phyloP scores from a whole-genome alignment of 495 filamentous ascomycete genomes.

The Polyplosphaeria fusca region DNA sequence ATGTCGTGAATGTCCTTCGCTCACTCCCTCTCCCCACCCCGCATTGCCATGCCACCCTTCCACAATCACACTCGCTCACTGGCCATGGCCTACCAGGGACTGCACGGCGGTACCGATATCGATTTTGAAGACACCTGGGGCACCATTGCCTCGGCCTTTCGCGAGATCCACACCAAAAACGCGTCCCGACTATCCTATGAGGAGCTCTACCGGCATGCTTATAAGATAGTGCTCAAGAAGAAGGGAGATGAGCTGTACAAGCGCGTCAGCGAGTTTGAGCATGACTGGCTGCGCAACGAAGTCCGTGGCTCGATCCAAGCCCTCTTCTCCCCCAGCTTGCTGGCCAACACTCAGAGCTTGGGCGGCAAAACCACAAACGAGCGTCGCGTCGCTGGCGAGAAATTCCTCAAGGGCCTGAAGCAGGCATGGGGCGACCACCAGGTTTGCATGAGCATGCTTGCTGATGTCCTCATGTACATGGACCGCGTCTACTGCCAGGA shows the following conservation, averaged over 20 bases:
- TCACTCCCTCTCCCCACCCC: background rate
- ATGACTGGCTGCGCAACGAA: conserved; percentile 67
- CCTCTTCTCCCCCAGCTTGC: conserved; percentile 60
- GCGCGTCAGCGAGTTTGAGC: conserved; percentile 72
- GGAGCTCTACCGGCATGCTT: conserved; percentile 91
- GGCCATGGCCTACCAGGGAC: too few relatives aligned
- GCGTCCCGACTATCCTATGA: conserved; percentile 90
- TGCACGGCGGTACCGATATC: conserved; percentile 51
- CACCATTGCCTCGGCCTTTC: conserved; percentile 66
- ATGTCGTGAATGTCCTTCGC: conserved; percentile 45
- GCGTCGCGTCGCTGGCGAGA: conserved; percentile 74
- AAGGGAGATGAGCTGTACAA: conserved; percentile 82
- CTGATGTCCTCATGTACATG: conserved; percentile 98
- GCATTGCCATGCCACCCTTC: conserved; percentile 1
- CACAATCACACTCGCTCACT: background rate
- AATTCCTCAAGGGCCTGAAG: conserved; percentile 72
- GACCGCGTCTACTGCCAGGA: conserved; percentile 78
- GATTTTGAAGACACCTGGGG: conserved; percentile 84
- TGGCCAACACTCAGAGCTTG: conserved; percentile 28
- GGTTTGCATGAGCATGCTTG: conserved; percentile 92
- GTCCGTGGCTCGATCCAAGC: conserved; percentile 62
- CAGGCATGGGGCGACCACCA: conserved; percentile 84
- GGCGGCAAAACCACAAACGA: conserved; percentile 65
- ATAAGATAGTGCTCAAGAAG: conserved; percentile 88
- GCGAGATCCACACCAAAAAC: conserved; percentile 88